phyloP scores from a whole-genome alignment of 345 rosid species.

The Citrus glauca region DNA sequence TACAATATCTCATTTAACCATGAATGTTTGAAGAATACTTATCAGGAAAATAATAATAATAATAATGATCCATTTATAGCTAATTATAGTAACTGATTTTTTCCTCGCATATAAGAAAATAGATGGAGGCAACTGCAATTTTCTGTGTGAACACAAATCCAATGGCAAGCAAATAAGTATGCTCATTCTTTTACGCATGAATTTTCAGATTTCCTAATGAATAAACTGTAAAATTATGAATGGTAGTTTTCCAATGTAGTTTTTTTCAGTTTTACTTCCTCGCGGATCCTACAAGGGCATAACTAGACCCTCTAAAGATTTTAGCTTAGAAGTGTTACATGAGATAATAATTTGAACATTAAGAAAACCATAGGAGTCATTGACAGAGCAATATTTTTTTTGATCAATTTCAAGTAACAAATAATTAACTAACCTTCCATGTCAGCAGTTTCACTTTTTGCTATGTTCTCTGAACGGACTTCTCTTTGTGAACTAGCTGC shows the following conservation, averaged over 20 bases:
- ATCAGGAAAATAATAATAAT: neutral
- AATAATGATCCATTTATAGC: neutral
- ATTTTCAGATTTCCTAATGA: too few relatives aligned
- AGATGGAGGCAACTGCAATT: neutral
- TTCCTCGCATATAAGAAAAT: neutral
- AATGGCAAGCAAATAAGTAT: neutral
- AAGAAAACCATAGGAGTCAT: constrained; percentile 3
- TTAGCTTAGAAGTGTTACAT: neutral
- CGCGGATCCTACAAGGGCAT: neutral
- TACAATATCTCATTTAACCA: neutral
- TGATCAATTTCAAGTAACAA: constrained; percentile 6
- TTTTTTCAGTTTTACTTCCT: neutral
- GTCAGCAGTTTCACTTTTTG: constrained; percentile 25
- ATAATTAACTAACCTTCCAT: constrained; percentile 61
- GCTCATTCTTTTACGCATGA: neutral
- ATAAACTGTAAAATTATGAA: neutral
- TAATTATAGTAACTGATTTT: neutral
- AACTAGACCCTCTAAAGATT: neutral
- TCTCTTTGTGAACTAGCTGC: constrained; percentile 24
- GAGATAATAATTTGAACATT: constrained; percentile 2
- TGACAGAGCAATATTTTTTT: neutral
- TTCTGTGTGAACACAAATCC: neutral
- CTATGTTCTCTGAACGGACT: constrained; percentile 22
- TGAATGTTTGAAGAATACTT: neutral
- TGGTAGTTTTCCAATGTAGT: neutral